Evolutionary conservation across 345 rosid species (phyloP).

Genomic region (Eucalyptus marginata): DNA sequence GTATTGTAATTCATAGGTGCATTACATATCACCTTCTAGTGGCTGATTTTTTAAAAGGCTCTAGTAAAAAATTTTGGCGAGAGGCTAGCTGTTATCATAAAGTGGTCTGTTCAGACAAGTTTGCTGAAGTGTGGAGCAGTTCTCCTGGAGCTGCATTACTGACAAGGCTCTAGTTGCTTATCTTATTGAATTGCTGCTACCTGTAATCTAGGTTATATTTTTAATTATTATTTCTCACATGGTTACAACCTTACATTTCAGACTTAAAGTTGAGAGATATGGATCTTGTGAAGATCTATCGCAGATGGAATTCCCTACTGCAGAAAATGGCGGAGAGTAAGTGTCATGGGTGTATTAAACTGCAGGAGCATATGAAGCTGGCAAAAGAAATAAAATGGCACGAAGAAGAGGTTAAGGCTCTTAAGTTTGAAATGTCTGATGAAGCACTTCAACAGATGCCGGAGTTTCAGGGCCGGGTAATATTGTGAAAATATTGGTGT

Average conservation of each 20-base stretch:
- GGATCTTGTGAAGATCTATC: conserved; percentile 45
- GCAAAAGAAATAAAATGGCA: conserved; percentile 58
- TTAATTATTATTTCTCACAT: neutral
- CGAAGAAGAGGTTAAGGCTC: conserved; percentile 49
- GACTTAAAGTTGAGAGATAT: conserved; percentile 70
- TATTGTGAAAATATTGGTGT: neutral
- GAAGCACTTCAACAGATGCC: conserved; percentile 96
- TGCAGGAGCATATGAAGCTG: conserved; percentile 72
- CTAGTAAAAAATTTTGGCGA: neutral
- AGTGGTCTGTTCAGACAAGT: neutral
- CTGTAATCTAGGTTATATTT: neutral
- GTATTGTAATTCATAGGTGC: neutral
- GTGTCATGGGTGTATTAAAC: conserved; percentile 80
- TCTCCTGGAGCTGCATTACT: neutral
- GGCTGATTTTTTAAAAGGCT: neutral
- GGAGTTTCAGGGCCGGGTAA: conserved; percentile 92
- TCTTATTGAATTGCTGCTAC: neutral
- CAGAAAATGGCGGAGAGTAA: conserved; percentile 76
- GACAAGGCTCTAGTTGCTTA: neutral
- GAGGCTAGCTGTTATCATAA: neutral
- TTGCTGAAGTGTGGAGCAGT: neutral
- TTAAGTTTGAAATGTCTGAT: conserved; percentile 66
- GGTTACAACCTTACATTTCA: conserved; percentile 18
- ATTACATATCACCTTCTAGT: neutral
- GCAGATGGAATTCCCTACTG: conserved; percentile 46